These are phyloP conservation scores for Parathielavia hyrcaniae DNA, from an alignment of 495 filamentous ascomycete species.

Conservation along the genomic window DNA sequence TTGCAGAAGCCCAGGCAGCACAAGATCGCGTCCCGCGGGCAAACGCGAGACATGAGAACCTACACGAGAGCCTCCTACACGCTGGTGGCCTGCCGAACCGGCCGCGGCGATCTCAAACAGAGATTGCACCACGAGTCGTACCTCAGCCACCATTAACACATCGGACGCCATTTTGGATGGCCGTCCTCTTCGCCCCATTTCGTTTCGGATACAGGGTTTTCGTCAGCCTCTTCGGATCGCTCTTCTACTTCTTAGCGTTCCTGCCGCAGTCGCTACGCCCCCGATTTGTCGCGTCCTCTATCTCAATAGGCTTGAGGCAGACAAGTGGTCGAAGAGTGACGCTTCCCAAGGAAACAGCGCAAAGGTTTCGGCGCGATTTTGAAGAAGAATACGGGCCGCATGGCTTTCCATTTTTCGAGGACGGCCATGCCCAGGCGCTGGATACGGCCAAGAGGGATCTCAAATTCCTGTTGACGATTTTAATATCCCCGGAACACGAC, in stretches of 20 bases:
- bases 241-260: slow-evolving; percentile 69
- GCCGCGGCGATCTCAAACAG: slow-evolving; percentile 32
- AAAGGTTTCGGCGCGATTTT: slow-evolving; percentile 83
- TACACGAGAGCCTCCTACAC: slow-evolving; percentile 53
- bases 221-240: slow-evolving; percentile 57
- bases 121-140: slow-evolving; percentile 73
- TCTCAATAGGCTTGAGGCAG: slow-evolving; percentile 53
- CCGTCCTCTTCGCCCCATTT: slow-evolving; percentile 75
- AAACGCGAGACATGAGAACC: slow-evolving; percentile 59
- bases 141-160: slow-evolving; percentile 61
- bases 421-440: slow-evolving; percentile 81
- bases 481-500: slow-evolving; percentile 88
- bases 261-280: slow-evolving; percentile 47
- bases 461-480: slow-evolving; percentile 77
- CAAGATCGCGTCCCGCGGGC: slow-evolving; percentile 52
- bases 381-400: slow-evolving; percentile 82
- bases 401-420: slow-evolving; percentile 67
- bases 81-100: slow-evolving; percentile 32
- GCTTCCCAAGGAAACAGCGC: slow-evolving; percentile 78
- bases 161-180: slow-evolving; percentile 65
- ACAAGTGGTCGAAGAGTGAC: slow-evolving; percentile 65
- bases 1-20: slow-evolving; percentile 68
- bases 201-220: slow-evolving; percentile 66
- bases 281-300: slow-evolving; percentile 52
- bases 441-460: slow-evolving; percentile 86